phyloP scores from a whole-genome alignment of 331 rosid genomes.

The Rosa hybrid region DNA sequence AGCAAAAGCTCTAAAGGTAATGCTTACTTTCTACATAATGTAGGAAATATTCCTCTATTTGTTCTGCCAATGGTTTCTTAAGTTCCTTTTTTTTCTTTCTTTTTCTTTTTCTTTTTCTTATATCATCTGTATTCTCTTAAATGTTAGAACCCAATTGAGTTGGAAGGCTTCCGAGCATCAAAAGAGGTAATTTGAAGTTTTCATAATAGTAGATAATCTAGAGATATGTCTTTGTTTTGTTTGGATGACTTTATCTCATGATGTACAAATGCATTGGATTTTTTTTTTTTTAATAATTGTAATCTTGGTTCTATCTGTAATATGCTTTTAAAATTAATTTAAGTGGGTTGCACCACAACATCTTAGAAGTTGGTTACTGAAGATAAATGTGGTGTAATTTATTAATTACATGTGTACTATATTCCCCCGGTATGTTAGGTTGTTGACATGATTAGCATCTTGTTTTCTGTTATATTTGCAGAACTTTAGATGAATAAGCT shows the following conservation, averaged over 20 bases:
- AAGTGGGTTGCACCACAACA: slow-evolving; percentile 1
- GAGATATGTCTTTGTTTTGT: not conserved
- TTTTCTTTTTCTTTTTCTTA: not conserved
- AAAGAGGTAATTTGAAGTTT: slow-evolving; percentile 81
- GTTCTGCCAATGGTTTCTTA: not conserved
- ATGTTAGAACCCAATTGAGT: slow-evolving; percentile 72
- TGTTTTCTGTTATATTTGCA: slow-evolving; percentile 39
- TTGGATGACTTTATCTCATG: not conserved
- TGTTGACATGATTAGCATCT: slow-evolving; percentile 15
- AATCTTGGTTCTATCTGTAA: not conserved
- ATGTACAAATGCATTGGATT: not conserved
- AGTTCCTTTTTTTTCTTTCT: not conserved
- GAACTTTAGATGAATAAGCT: slow-evolving; percentile 93
- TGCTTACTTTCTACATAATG: slow-evolving; percentile 2
- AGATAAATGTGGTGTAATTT: slow-evolving; percentile 6
- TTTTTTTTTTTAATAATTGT: not conserved
- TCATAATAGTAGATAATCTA: no score
- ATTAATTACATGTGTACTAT: not conserved
- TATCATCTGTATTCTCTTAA: slow-evolving; percentile 16
- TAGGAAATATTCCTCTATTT: not conserved
- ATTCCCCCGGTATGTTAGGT: slow-evolving; percentile 10
- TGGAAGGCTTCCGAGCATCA: slow-evolving; percentile 90
- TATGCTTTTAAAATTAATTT: not conserved
- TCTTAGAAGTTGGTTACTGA: not conserved
- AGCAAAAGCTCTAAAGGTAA: slow-evolving; percentile 93